phyloP scores from a whole-genome alignment of 768 basidiomycete species.

The Auricularia sp. region DNA sequence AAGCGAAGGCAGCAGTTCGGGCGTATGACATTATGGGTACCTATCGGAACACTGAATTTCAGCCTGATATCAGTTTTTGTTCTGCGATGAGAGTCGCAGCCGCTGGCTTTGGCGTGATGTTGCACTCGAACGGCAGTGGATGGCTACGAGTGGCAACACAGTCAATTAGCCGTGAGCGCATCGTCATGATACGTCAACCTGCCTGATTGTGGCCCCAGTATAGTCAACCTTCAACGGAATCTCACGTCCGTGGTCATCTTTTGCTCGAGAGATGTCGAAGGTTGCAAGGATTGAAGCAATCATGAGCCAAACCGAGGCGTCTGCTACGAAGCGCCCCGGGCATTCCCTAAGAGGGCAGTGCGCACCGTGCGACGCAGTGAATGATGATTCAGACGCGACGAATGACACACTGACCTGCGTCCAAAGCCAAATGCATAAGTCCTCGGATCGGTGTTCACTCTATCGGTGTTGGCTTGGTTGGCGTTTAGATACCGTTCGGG shows the following conservation, averaged over 20 bases:
- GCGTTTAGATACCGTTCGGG: constrained; percentile 21
- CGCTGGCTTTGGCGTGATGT: constrained; percentile 12
- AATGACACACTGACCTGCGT: constrained; percentile 21
- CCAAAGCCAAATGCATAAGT: constrained; percentile 40
- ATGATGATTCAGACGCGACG: constrained; percentile 5
- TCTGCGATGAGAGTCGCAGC: too few species aligned
- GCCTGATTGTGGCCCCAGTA: constrained; percentile 17
- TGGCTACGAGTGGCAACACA: constrained; percentile 11
- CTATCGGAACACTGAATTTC: too few species aligned
- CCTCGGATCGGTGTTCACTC: constrained; percentile 28
- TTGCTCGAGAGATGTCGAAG: neutral
- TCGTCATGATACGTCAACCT: too few species aligned
- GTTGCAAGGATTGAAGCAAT: neutral
- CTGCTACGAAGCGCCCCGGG: neutral
- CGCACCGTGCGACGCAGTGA: too few species aligned
- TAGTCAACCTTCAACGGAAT: constrained; percentile 14
- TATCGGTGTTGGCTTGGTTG: neutral
- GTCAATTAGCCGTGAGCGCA: too few species aligned
- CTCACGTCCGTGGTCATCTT: constrained; percentile 5
- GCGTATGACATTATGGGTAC: too few species aligned
- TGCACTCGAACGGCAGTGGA: constrained; percentile 19
- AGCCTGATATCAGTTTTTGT: too few species aligned
- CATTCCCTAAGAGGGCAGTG: constrained; percentile 6
- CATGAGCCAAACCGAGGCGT: neutral
- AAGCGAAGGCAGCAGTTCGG: too few species aligned